Base-by-base conservation (phyloP, 1,284 basidiomycete genomes). In the Ustilago cynodontis region DNA sequence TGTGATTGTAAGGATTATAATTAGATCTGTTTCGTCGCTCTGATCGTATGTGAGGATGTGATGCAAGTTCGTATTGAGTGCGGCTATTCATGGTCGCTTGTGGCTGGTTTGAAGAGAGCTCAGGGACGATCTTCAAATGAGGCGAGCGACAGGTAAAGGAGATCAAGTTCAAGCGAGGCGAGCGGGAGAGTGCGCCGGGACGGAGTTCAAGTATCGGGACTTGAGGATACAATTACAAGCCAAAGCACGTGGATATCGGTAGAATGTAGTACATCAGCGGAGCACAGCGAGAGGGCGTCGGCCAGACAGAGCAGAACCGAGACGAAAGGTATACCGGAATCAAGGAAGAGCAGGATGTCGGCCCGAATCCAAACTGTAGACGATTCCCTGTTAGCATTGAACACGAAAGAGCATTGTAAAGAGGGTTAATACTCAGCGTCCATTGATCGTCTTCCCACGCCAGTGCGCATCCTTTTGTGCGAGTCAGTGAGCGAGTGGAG, bases 301-400 rank as follows among this genome's bases (percentile, higher is more conserved):
- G 18, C n/a, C 18, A 43, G 41, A n/a, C 20, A 11, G 41, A 43
- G 41, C n/a, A n/a, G 20, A 37, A 37, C 35, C n/a, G 35, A 37
- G 35, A 43, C 7, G 20, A 20, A 43, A 13, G 37, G 43, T 31
- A 18, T 31, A 28, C 26, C 58, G 1, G 54, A 26, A 35, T 72
- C 49, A 80, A 31, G 81, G 82, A 49, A 79, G 52, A 10, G 59
- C 35, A 10, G 75, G 65, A 55, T 84, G 79, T 43, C 81, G 68
- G 20, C 59, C 51, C 49, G 77, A 67, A 41, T 85, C 79, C 50
- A 84, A 70, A 24, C 68, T 68, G 59, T 84, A 85, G 2, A 85
- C 79, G 43, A 83, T 76, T 18, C 84, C 83, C 81, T 82, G 65
- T 41, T n/a, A 14, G 6, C 22, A 24, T 24, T 16, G 45, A 33